Percentiles rank a stretch among this genome's conserved stretches.
These are phyloP conservation scores for Chenopodium album DNA, from an alignment of 148 eudicot genomes.

Conservation along the genomic window DNA sequence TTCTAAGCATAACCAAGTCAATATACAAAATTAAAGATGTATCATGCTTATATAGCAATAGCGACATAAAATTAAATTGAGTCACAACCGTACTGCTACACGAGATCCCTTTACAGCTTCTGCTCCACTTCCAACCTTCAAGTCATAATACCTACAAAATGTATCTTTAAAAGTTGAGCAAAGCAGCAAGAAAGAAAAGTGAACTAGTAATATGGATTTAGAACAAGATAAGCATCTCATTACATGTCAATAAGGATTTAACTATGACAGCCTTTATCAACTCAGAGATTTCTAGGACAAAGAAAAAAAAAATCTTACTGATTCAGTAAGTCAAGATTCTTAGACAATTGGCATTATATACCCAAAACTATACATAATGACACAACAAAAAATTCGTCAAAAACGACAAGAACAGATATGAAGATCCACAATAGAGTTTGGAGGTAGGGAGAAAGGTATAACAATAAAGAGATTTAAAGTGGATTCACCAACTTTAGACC, in stretches of 20 bases:
- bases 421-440: neutral
- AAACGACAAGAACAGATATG: neutral
- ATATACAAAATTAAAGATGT: neutral
- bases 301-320: neutral
- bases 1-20: neutral
- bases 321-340: neutral
- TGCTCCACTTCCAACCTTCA: constrained; percentile 79
- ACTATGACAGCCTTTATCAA: neutral
- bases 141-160: constrained; percentile 73
- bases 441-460: neutral
- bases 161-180: constrained; percentile 10
- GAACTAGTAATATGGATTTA: neutral
- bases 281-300: neutral
- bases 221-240: neutral
- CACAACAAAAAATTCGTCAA: neutral
- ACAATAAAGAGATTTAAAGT: neutral
- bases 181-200: neutral
- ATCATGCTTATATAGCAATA: constrained; percentile 11
- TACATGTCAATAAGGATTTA: constrained; percentile 3
- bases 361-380: neutral
- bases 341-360: neutral
- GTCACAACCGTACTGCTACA: constrained; percentile 89
- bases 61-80: constrained; percentile 27
- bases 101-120: constrained; percentile 97
- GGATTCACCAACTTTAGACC: constrained; percentile 78